These are phyloP conservation scores for Wickerhamiella occidentalis DNA, from an alignment of 805 yeast species.

Conservation along the genomic window DNA sequence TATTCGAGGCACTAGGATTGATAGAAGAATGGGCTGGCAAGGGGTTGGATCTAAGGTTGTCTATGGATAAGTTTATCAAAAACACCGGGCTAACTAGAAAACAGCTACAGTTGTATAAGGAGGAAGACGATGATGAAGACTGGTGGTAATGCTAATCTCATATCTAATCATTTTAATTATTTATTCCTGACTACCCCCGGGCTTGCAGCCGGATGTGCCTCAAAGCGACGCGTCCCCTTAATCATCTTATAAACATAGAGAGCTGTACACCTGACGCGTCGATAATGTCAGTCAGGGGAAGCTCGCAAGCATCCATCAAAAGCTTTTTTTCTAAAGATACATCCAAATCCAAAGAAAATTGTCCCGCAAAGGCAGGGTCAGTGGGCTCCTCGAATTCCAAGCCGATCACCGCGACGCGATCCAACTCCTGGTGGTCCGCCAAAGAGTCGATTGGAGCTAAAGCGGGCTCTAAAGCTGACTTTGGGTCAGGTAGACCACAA, in stretches of 20 bases:
- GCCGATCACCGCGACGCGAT: neutral
- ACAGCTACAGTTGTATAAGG: constrained; percentile 19
- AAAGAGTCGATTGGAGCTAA: neutral
- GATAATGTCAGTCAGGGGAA: neutral
- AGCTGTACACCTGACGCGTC: neutral
- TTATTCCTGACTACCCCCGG: no score
- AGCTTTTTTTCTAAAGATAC: neutral
- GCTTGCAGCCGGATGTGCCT: no score
- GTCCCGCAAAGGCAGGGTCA: neutral
- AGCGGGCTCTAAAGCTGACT: neutral
- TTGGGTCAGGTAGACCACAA: neutral
- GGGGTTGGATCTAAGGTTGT: constrained; percentile 17
- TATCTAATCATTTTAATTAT: no score
- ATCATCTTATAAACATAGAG: neutral
- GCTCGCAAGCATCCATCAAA: neutral
- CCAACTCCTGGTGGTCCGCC: neutral
- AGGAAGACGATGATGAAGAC: constrained; percentile 22
- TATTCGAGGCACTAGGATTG: constrained; percentile 17
- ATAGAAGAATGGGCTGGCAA: constrained; percentile 15
- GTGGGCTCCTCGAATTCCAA: neutral
- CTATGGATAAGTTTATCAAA: constrained; percentile 16
- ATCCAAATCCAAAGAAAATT: neutral
- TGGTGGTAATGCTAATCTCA: neutral
- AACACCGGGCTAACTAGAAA: constrained; percentile 15
- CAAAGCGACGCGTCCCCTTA: constrained; percentile 1